Conservation (phyloP, 202 grass and related monocot species). For the Sporobolus alterniflorus region DNA sequence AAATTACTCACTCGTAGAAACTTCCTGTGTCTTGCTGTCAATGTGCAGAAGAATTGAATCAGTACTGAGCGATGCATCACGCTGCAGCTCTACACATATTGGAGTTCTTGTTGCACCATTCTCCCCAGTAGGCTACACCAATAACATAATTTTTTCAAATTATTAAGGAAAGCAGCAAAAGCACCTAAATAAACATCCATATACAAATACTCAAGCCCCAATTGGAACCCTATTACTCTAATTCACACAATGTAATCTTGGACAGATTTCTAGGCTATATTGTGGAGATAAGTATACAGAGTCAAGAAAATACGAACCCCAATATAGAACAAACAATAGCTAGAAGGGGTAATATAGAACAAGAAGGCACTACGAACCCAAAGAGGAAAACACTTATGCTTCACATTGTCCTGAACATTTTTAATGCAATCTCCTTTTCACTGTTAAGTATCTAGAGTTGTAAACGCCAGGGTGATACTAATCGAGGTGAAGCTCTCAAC, state of each 20-base stretch:
- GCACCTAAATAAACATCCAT: not conserved
- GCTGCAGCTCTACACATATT: conserved; percentile 75
- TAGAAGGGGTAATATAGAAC: not conserved
- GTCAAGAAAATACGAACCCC: too few species aligned
- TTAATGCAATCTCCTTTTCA: too few species aligned
- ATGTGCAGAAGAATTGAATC: conserved; percentile 86
- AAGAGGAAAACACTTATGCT: not conserved
- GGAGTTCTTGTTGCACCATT: conserved; percentile 89
- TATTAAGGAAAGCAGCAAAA: not conserved
- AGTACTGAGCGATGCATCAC: conserved; percentile 64
- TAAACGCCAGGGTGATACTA: too few species aligned
- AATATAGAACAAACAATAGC: not conserved
- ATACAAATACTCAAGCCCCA: not conserved
- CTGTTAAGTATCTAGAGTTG: too few species aligned
- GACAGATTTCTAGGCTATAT: not conserved
- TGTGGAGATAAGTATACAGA: not conserved
- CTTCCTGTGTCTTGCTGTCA: conserved; percentile 86
- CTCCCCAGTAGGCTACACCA: conserved; percentile 79
- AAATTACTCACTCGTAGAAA: conserved; percentile 84
- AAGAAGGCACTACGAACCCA: not conserved
- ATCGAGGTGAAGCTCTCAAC: too few species aligned
- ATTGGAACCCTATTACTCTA: not conserved
- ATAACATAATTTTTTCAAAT: not conserved
- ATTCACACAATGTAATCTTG: not conserved
- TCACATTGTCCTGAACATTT: not conserved